Evolutionary conservation across 805 yeast species (phyloP), one percentile per base, ranked within the genome.

Genomic region (Teunomyces cretensis): DNA sequence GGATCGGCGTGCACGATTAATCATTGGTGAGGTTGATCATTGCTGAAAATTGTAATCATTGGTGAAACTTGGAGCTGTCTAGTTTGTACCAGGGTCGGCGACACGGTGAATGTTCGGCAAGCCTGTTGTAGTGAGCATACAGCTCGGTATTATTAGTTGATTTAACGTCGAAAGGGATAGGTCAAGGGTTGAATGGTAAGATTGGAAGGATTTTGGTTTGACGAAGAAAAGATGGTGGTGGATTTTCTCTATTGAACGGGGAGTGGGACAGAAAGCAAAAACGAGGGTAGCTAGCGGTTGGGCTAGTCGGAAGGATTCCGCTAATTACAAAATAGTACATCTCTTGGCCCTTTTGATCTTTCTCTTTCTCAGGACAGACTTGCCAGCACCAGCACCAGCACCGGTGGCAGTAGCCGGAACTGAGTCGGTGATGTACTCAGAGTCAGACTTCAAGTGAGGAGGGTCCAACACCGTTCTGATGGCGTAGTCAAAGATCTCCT

Each of bases 401-500:
- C 49, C 40, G 41, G 26, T 9, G n/a, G 51, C 53, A 6, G 54
- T 50, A 11, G 56, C 43, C 8, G 48, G 49, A 32, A 48, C 43
- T 19, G 48, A 53, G 11, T 50, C 51, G 42, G 46, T 43, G n/a
- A 44, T 12, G 11, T 50, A 46, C 43, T 44, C 40, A 9, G 44
- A 41, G 35, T 32, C 44, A 30, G 53, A 39, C 42, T 47, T 47
- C 26, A 46, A 46, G 42, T 56, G 57, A 13, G 82, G 79, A 24
- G 83, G 81, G 49, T 74, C 67, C 44, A 84, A 74, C 9, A 85
- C 91, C 0, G 84, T 75, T 50, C 81, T 78, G 31, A 89, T 88
- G 8, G 96, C 95, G 47, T 71, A 81, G 56, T 90, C 96, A 55
- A 90, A 90, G 5, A 89, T 86, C 45, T 84, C 86, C 60, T 85